These are phyloP conservation scores for Xenosphaeropsis pyriputrescens DNA, from an alignment of 2,329 filamentous ascomycete species.

Conservation along the genomic window DNA sequence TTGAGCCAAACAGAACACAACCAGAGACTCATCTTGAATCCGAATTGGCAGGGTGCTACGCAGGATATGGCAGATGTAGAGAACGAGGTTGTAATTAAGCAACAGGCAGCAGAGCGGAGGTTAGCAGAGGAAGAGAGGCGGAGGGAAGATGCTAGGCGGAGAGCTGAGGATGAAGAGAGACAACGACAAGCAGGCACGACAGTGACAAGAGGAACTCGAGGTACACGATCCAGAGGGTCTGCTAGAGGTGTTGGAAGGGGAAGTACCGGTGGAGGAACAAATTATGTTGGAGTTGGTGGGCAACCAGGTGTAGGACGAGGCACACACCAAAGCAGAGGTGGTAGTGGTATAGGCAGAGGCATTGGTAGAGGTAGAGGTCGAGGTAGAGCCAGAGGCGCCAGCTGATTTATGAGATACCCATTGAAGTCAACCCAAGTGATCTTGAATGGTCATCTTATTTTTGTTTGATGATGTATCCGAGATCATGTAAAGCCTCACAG, in stretches of 20 bases:
- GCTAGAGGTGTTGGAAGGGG: slow-evolving; percentile 6
- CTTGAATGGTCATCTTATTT: background rate
- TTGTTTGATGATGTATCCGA: too few species aligned
- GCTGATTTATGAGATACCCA: too few species aligned
- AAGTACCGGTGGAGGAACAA: slow-evolving; percentile 7
- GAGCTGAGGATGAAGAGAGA: slow-evolving; percentile 42
- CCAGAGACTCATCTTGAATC: slow-evolving; percentile 78
- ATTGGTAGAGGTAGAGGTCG: slow-evolving; percentile 36
- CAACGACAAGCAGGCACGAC: slow-evolving; percentile 26
- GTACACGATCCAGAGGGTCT: slow-evolving; percentile 11
- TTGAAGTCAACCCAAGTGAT: background rate
- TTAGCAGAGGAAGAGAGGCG: slow-evolving; percentile 68
- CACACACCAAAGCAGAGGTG: slow-evolving; percentile 18
- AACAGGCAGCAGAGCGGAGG: slow-evolving; percentile 63
- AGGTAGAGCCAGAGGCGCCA: slow-evolving; percentile 32
- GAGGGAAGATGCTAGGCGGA: slow-evolving; percentile 53
- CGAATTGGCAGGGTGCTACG: slow-evolving; percentile 76
- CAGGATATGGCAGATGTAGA: slow-evolving; percentile 81
- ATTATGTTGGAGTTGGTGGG: slow-evolving; percentile 26
- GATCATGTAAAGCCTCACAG: too few species aligned
- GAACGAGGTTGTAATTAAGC: slow-evolving; percentile 57
- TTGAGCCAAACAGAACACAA: slow-evolving; percentile 96
- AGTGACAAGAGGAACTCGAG: slow-evolving; percentile 18
- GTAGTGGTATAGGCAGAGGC: slow-evolving; percentile 29
- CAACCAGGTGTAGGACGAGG: slow-evolving; percentile 16